Conservation (phyloP, 257 asterid genomes). For the Capsicum pubescens region DNA sequence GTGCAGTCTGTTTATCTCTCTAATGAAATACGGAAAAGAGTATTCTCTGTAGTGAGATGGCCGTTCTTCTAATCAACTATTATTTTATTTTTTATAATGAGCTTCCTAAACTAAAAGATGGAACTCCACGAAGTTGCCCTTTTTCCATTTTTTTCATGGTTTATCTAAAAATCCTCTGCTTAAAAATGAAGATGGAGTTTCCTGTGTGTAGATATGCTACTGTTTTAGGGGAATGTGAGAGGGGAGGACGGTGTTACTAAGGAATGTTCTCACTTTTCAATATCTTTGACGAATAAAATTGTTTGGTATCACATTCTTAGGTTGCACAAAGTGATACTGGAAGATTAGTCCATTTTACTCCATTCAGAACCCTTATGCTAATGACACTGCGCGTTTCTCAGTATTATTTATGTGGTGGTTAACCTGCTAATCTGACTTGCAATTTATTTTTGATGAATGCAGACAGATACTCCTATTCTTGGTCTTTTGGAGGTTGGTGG, state of each 20-base stretch:
- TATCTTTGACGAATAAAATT: not conserved
- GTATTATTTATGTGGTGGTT: constrained; percentile 24
- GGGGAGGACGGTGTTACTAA: not conserved
- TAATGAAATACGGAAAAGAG: not conserved
- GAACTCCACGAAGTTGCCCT: not conserved
- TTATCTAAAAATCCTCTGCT: not conserved
- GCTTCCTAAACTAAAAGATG: not conserved
- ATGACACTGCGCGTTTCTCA: not conserved
- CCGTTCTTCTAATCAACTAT: not conserved
- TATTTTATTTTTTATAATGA: not conserved
- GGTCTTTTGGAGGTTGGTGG: constrained; percentile 78
- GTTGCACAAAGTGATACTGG: not conserved
- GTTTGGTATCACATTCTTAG: constrained; percentile 3
- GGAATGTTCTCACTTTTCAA: constrained; percentile 15
- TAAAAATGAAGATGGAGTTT: constrained; percentile 9
- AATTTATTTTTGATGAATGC: constrained; percentile 40
- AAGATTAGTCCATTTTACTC: constrained; percentile 11
- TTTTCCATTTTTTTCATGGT: not conserved
- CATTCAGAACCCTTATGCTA: not conserved
- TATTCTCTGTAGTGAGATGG: not conserved
- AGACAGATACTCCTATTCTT: constrained; percentile 95
- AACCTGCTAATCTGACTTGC: constrained; percentile 18
- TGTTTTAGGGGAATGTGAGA: not conserved
- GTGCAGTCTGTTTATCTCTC: not conserved
- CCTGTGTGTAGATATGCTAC: too few relatives aligned